These are phyloP conservation scores for Pugionium dolabratum DNA, from an alignment of 345 rosid genomes.

Conservation along the genomic window DNA sequence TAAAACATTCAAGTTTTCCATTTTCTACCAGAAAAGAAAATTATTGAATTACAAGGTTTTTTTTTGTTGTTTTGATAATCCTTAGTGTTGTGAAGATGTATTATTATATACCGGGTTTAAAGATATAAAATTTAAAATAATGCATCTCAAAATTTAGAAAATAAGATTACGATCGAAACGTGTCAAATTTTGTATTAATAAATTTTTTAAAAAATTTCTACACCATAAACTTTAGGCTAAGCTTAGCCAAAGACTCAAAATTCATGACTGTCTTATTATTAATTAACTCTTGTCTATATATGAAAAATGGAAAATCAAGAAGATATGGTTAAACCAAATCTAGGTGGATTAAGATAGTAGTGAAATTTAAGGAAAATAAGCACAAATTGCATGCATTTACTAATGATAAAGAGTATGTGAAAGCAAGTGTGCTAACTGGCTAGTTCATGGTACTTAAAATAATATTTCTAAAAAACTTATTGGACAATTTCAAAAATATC, in stretches of 20 bases:
- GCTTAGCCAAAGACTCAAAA: neutral
- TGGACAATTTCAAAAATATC: no score
- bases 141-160: neutral
- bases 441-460: no score
- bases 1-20: neutral
- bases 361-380: neutral
- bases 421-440: no score
- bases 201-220: neutral
- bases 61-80: neutral
- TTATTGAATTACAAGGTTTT: neutral
- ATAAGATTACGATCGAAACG: conserved; percentile 20
- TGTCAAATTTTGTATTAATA: conserved; percentile 13
- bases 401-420: no score
- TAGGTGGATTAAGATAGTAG: neutral
- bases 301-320: conserved; percentile 24
- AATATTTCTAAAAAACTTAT: no score
- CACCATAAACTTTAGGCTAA: conserved; percentile 20
- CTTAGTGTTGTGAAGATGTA: neutral
- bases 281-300: conserved; percentile 15
- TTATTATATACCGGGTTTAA: conserved; percentile 8
- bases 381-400: neutral
- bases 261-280: neutral
- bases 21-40: neutral
- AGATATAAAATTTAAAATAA: neutral
- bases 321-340: conserved; percentile 12